phyloP scores from a whole-genome alignment of 1,284 basidiomycete species.

The Cutaneotrichosporon mucoides region DNA sequence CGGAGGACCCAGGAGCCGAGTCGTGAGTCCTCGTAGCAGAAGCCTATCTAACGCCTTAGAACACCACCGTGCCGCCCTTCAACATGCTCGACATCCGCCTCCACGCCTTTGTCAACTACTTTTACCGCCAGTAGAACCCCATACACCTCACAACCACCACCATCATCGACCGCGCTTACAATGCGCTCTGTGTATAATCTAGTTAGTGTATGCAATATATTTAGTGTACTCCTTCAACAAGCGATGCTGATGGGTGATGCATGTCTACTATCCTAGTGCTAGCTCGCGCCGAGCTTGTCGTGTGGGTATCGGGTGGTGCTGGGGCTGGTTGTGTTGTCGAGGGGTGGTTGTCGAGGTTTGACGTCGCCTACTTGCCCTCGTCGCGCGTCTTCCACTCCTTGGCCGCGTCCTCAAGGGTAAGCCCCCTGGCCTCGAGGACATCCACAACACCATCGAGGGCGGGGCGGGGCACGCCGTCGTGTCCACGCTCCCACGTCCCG shows the following conservation, averaged over 20 bases:
- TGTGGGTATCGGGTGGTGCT: background rate
- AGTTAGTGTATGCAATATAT: background rate
- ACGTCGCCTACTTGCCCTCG: background rate
- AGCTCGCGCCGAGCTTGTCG: background rate
- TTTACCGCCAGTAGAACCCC: slow-evolving; percentile 59
- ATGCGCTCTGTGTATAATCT: background rate
- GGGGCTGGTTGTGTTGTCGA: background rate
- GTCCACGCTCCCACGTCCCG: slow-evolving; percentile 38
- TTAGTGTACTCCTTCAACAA: background rate
- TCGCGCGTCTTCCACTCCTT: slow-evolving; percentile 30
- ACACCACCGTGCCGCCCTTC: slow-evolving; percentile 83
- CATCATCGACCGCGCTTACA: slow-evolving; percentile 1
- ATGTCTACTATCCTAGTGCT: slow-evolving; percentile 1
- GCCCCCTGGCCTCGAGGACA: slow-evolving; percentile 30
- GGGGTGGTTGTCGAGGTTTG: background rate
- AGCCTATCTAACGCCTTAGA: slow-evolving; percentile 52
- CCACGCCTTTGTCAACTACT: slow-evolving; percentile 67
- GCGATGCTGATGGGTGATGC: slow-evolving; percentile 1
- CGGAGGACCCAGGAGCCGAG: slow-evolving; percentile 62
- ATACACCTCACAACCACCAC: background rate
- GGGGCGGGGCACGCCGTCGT: slow-evolving; percentile 23
- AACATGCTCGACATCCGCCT: slow-evolving; percentile 73
- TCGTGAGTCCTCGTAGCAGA: slow-evolving; percentile 54
- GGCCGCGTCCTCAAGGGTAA: slow-evolving; percentile 23
- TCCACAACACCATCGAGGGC: slow-evolving; percentile 40